phyloP scores from a whole-genome alignment of 2,329 filamentous ascomycete species.

The Talaromyces rugulosus region DNA sequence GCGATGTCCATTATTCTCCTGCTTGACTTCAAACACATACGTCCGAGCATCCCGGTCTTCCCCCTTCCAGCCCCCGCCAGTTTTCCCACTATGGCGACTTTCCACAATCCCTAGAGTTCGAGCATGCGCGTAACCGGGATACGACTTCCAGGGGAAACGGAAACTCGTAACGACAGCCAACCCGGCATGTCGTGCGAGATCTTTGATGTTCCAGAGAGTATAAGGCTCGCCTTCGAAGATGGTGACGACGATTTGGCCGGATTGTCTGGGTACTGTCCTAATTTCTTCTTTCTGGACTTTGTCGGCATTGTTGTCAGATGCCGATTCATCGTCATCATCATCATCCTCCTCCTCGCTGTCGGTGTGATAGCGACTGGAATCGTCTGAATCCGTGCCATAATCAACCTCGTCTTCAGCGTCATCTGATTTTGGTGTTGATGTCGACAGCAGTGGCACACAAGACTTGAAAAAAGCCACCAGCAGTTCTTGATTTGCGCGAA shows the following conservation, averaged over 20 bases:
- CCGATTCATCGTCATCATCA: slow-evolving; percentile 13
- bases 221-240: slow-evolving; percentile 94
- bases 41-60: slow-evolving; percentile 45
- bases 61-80: slow-evolving; percentile 42
- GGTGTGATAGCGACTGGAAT: slow-evolving; percentile 4
- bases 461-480: slow-evolving; percentile 47
- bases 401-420: slow-evolving; percentile 17
- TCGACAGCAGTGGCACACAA: slow-evolving; percentile 38
- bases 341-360: slow-evolving; percentile 15
- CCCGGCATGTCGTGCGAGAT: slow-evolving; percentile 70
- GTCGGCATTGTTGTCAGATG: slow-evolving; percentile 2
- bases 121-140: slow-evolving; percentile 46
- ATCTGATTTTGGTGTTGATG: slow-evolving; percentile 17
- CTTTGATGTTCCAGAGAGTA: slow-evolving; percentile 88
- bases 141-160: slow-evolving; percentile 44
- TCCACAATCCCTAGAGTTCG: slow-evolving; percentile 44
- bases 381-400: slow-evolving; percentile 17
- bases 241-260: slow-evolving; percentile 69
- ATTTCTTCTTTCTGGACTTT: slow-evolving; percentile 17
- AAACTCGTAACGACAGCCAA: slow-evolving; percentile 45
- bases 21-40: slow-evolving; percentile 43
- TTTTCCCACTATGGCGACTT: slow-evolving; percentile 19
- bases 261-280: slow-evolving; percentile 15
- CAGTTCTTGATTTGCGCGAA: slow-evolving; percentile 75
- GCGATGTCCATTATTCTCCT: slow-evolving; percentile 16